A percentile compares a stretch with the other conserved stretches of the same genome.
These are phyloP conservation scores for Clonostachys solani DNA, from an alignment of 2,329 filamentous ascomycete genomes.

Conservation along the genomic window DNA sequence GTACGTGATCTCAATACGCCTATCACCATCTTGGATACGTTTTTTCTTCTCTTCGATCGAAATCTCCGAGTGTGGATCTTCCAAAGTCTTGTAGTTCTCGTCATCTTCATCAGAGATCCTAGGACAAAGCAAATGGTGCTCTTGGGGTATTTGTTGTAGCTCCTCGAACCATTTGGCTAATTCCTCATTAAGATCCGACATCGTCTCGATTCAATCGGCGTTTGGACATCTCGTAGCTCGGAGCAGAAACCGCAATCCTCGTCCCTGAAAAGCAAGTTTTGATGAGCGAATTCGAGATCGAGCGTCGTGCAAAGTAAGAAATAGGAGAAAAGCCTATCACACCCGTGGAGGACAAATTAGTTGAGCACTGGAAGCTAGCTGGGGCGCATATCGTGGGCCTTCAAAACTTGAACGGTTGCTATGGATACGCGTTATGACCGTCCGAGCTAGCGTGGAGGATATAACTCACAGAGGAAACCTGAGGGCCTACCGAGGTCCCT, in stretches of 20 bases:
- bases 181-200: slow-evolving; percentile 32
- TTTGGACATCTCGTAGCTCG: not conserved
- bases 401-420: too few relatives aligned
- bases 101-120: slow-evolving; percentile 57
- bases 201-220: slow-evolving; percentile 11
- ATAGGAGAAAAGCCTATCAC: too few relatives aligned
- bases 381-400: too few relatives aligned
- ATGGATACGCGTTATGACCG: too few relatives aligned
- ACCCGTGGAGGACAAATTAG: too few relatives aligned
- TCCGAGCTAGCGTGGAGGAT: too few relatives aligned
- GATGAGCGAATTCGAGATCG: not conserved
- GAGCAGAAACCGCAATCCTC: too few relatives aligned
- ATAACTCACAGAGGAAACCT: too few relatives aligned
- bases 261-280: not conserved
- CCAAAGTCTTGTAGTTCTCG: slow-evolving; percentile 49
- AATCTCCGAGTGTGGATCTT: slow-evolving; percentile 46
- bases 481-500: too few relatives aligned
- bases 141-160: slow-evolving; percentile 34
- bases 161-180: slow-evolving; percentile 37
- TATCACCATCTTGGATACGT: slow-evolving; percentile 49
- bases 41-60: slow-evolving; percentile 43
- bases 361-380: too few relatives aligned
- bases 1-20: slow-evolving; percentile 58
- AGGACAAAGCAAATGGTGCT: slow-evolving; percentile 65
- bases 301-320: too few relatives aligned